Evolutionary conservation across 2,329 filamentous ascomycete species (phyloP), one percentile per base, ranked within the genome.

Genomic region (Colletotrichum echinochloae): DNA sequence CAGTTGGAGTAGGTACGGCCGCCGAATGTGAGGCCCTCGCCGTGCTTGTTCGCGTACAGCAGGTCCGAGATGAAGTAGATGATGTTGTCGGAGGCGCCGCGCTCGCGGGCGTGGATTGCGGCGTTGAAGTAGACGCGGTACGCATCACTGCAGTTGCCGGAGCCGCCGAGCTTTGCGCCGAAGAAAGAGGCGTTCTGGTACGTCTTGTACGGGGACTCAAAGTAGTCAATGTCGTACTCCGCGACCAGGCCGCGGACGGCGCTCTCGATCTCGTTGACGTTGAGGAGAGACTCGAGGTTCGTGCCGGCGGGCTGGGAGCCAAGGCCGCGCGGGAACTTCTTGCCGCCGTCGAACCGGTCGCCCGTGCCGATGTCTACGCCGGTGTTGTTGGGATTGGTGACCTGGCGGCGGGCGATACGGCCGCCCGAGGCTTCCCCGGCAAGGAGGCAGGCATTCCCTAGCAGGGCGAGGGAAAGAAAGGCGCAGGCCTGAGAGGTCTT

Each of bases 51-150:
- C 35, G 88, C 88, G 60, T 84, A 83, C 9, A 90, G 80, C 11
- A 90, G 80, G 75, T 90, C 88, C 0, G 86, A 80, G 41, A 90
- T 81, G 79, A 88, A 89, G 80, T 89, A 89, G 54, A 90, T 77
- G 18, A 90, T 79, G 66, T 86, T 82, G 74, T 90, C 88, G 0
- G 87, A 83, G 0, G 84, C 85, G 33, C 87, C 88, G 16, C 88
- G 85, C 78, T 90, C 88, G 33, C 88, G 85, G 18, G 88, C 86
- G 74, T 90, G 88, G 56, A 89, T 84, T 51, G 81, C 86, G 48
- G 83, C 84, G 73, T 85, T 85, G 69, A 90, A 78, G 75, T 86
- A 87, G 33, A 88, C 83, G 54, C 84, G 82, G 73, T 86, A 85
- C 6, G 80, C 80, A 14, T 76, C 75, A 49, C 57, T 60, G 66